Evolutionary conservation across 306 rosid genomes (phyloP).

Genomic region (Bauhinia variegata): DNA sequence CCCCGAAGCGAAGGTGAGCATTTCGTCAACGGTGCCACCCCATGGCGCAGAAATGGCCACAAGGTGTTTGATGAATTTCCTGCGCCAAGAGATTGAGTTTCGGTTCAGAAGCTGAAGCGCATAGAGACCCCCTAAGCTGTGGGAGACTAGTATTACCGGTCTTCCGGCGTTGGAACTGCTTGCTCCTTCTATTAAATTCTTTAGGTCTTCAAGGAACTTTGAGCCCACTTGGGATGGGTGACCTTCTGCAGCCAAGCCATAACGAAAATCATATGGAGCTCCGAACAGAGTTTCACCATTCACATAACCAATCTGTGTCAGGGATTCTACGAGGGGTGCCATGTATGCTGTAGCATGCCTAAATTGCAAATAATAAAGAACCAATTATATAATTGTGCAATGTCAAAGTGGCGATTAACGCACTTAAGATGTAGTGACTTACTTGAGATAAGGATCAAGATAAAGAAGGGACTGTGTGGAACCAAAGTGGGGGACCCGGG

Average conservation of each 20-base stretch:
- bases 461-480: slow-evolving; percentile 70
- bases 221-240: slow-evolving; percentile 75
- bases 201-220: slow-evolving; percentile 74
- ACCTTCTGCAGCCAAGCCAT: slow-evolving; percentile 77
- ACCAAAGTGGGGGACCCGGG: slow-evolving; percentile 75
- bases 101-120: slow-evolving; percentile 71
- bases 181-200: slow-evolving; percentile 64
- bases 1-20: slow-evolving; percentile 87
- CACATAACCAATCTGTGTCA: slow-evolving; percentile 65
- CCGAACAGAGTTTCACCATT: slow-evolving; percentile 73
- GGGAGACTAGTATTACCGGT: slow-evolving; percentile 73
- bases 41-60: slow-evolving; percentile 81
- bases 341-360: slow-evolving; percentile 72
- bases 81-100: slow-evolving; percentile 67
- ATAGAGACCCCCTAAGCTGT: slow-evolving; percentile 82
- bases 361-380: not conserved
- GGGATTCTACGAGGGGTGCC: slow-evolving; percentile 67
- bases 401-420: not conserved
- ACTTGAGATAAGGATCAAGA: slow-evolving; percentile 82
- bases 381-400: no score
- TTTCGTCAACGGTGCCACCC: slow-evolving; percentile 80
- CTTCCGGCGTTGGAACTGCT: slow-evolving; percentile 70
- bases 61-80: slow-evolving; percentile 64
- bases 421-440: slow-evolving; percentile 8
- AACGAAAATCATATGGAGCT: slow-evolving; percentile 91